These are phyloP conservation scores for Fusarium setosum DNA, from an alignment of 2,329 filamentous ascomycete genomes.

Conservation along the genomic window DNA sequence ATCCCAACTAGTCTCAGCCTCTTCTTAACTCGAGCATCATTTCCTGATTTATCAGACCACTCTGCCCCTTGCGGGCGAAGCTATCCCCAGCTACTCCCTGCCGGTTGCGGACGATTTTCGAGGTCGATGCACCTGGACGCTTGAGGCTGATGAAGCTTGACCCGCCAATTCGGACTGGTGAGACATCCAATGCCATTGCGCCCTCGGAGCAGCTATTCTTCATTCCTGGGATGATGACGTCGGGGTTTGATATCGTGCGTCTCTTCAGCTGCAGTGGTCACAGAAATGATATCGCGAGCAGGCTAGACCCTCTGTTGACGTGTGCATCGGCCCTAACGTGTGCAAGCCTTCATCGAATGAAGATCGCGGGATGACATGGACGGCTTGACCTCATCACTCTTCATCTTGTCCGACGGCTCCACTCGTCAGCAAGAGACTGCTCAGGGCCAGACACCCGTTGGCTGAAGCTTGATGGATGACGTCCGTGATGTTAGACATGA, in stretches of 20 bases:
- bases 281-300: neutral
- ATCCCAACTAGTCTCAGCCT: slow-evolving; percentile 23
- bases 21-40: slow-evolving; percentile 10
- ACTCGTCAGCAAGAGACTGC: neutral
- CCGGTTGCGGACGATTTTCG: slow-evolving; percentile 19
- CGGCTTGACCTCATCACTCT: slow-evolving; percentile 25
- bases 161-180: slow-evolving; percentile 10
- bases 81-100: slow-evolving; percentile 5
- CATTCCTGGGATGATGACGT: slow-evolving; percentile 16
- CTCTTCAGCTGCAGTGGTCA: slow-evolving; percentile 22
- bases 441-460: slow-evolving; percentile 8
- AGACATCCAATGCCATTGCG: slow-evolving; percentile 13
- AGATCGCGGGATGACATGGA: slow-evolving; percentile 36
- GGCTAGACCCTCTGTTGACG: slow-evolving; percentile 2
- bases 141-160: slow-evolving; percentile 9
- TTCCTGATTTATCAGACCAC: slow-evolving; percentile 11
- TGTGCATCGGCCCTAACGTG: slow-evolving; percentile 5
- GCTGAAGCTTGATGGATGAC: slow-evolving; percentile 19
- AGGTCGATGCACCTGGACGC: neutral
- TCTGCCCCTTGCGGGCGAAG: slow-evolving; percentile 12
- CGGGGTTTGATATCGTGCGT: neutral
- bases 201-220: slow-evolving; percentile 11
- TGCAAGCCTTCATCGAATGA: slow-evolving; percentile 18
- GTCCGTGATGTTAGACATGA: slow-evolving; percentile 25
- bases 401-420: neutral